phyloP scores from a whole-genome alignment of 2,329 filamentous ascomycete species.

The Tolypocladium pustulatum region DNA sequence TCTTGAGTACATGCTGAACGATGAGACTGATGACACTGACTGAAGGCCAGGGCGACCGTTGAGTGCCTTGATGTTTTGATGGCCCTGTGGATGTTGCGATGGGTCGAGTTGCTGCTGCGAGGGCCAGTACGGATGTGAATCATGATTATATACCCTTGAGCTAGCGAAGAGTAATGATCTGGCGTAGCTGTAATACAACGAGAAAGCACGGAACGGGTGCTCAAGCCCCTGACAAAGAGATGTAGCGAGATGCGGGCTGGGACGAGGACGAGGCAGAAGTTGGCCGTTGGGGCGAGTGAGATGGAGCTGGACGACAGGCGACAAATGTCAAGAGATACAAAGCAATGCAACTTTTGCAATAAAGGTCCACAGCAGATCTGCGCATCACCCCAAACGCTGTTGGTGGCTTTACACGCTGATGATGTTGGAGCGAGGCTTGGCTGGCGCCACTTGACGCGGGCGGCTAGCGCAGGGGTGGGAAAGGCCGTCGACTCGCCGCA shows the following conservation, averaged over 20 bases:
- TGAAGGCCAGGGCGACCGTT: neutral
- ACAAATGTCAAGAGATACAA: neutral
- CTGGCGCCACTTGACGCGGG: neutral
- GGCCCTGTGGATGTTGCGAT: neutral
- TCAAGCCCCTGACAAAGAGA: neutral
- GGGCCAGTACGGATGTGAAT: neutral
- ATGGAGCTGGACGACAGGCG: neutral
- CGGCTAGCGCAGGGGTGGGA: neutral
- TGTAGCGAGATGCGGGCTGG: neutral
- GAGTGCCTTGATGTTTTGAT: neutral
- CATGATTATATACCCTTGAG: conserved; percentile 6
- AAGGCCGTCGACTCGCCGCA: neutral
- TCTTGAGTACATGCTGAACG: conserved; percentile 18
- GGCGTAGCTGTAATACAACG: neutral
- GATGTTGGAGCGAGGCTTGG: neutral
- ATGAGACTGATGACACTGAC: conserved; percentile 7
- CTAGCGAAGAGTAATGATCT: neutral
- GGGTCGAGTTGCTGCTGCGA: neutral
- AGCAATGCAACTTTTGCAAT: neutral
- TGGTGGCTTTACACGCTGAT: neutral
- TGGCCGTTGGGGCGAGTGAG: neutral
- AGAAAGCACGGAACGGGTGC: neutral
- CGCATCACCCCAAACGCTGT: neutral
- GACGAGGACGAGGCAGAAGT: neutral
- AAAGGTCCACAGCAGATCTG: neutral